phyloP scores from a whole-genome alignment of 2,329 filamentous ascomycete genomes.

The Cercospora brassicicola region DNA sequence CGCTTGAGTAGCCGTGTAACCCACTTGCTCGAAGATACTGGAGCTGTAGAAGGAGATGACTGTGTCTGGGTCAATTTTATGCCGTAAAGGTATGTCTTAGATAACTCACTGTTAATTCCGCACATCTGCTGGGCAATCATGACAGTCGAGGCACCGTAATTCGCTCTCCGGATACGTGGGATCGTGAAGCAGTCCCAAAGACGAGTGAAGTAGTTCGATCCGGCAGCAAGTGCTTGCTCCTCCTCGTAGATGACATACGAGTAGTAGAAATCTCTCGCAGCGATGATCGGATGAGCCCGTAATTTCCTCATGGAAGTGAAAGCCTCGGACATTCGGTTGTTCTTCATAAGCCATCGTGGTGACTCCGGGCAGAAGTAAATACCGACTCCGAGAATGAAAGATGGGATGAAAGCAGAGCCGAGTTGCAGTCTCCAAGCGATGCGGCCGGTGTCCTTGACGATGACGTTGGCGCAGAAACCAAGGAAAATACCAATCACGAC shows the following conservation, averaged over 20 bases:
- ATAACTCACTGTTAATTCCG: constrained; percentile 37
- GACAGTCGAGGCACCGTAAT: constrained; percentile 37
- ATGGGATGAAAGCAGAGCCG: constrained; percentile 59
- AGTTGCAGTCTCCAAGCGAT: constrained; percentile 69
- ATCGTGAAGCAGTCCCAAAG: constrained; percentile 53
- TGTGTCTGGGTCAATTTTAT: constrained; percentile 16
- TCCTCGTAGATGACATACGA: constrained; percentile 41
- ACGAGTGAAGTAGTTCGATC: constrained; percentile 45
- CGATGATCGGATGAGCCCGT: constrained; percentile 54
- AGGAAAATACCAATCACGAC: constrained; percentile 56
- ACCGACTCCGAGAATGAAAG: constrained; percentile 38
- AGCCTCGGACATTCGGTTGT: constrained; percentile 47
- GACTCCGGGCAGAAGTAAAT: constrained; percentile 46
- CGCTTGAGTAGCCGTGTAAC: constrained; percentile 41
- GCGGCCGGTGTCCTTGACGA: constrained; percentile 58
- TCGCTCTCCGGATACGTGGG: constrained; percentile 49
- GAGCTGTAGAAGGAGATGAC: constrained; percentile 44
- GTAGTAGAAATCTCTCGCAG: constrained; percentile 59
- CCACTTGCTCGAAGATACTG: constrained; percentile 41
- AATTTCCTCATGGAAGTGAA: constrained; percentile 52
- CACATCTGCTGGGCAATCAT: constrained; percentile 43
- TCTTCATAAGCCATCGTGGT: constrained; percentile 54
- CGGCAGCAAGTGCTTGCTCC: constrained; percentile 39
- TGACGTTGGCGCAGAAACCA: constrained; percentile 65
- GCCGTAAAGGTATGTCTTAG: no score